Conservation (phyloP, 2,329 filamentous ascomycete species). For the Chrysoporthe austroafricana region DNA sequence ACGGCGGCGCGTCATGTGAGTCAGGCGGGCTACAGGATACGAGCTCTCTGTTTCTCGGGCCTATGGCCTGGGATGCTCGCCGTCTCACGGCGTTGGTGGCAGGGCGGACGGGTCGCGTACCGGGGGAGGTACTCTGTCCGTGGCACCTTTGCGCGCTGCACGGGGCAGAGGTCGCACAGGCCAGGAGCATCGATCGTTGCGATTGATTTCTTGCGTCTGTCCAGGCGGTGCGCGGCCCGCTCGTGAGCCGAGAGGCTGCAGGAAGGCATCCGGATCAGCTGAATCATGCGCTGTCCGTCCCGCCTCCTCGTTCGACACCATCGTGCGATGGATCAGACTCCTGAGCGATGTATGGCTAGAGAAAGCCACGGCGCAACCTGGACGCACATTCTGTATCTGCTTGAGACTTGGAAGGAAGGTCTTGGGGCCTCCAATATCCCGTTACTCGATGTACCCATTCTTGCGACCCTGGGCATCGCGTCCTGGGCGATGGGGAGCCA, state of each 20-base stretch:
- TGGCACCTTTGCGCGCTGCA: neutral
- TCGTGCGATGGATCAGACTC: neutral
- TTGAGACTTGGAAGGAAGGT: conserved; percentile 4
- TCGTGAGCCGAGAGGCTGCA: neutral
- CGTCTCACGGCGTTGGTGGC: neutral
- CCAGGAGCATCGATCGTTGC: neutral
- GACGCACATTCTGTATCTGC: neutral
- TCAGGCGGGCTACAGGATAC: neutral
- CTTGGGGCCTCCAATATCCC: neutral
- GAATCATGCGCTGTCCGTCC: neutral
- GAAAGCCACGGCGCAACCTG: neutral
- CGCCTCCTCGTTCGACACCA: neutral
- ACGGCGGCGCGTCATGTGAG: neutral
- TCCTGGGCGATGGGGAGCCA: neutral
- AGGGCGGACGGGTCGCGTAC: neutral
- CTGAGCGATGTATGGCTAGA: neutral
- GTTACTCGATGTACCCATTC: neutral
- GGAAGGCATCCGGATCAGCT: neutral
- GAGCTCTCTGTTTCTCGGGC: neutral
- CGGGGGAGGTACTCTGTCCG: too few species aligned
- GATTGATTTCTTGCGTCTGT: neutral
- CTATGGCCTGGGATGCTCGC: neutral
- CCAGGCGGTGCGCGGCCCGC: neutral
- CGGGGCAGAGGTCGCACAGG: neutral
- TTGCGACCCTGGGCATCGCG: conserved; percentile 5